Evolutionary conservation across 495 filamentous ascomycete species (phyloP).

Genomic region (Aspergillus campestris): DNA sequence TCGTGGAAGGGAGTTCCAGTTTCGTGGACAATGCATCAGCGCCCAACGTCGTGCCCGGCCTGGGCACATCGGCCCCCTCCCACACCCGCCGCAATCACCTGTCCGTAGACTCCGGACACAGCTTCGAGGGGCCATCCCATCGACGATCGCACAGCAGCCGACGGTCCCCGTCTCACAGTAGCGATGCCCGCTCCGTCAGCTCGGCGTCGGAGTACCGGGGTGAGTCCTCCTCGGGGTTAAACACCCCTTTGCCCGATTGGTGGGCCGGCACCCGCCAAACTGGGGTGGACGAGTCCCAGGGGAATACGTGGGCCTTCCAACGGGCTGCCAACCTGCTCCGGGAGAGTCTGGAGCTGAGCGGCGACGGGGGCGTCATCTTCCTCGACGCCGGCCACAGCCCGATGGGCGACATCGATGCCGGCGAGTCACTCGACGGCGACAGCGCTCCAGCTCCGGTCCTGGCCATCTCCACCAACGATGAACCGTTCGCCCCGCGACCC

Average conservation of each 20-base stretch:
- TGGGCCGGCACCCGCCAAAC: conserved; percentile 26
- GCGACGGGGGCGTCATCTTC: conserved; percentile 47
- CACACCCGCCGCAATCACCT: conserved; percentile 20
- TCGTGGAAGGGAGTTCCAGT: conserved; percentile 49
- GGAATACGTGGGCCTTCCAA: conserved; percentile 40
- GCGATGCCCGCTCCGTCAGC: conserved; percentile 22
- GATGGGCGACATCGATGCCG: conserved; percentile 22
- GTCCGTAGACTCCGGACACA: conserved; percentile 23
- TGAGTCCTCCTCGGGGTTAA: conserved; percentile 16
- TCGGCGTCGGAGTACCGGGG: conserved; percentile 22
- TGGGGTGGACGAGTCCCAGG: conserved; percentile 30
- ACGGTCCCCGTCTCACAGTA: conserved; percentile 13
- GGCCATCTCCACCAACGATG: conserved; percentile 30
- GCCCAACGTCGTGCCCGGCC: conserved; percentile 13
- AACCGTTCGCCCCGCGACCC: conserved; percentile 30
- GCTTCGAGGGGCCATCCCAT: conserved; percentile 16
- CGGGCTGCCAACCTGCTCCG: conserved; percentile 50
- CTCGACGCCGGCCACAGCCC: conserved; percentile 34
- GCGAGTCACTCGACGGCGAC: conserved; percentile 23
- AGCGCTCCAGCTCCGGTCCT: conserved; percentile 27
- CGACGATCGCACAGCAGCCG: conserved; percentile 5
- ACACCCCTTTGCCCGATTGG: conserved; percentile 33
- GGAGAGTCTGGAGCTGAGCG: conserved; percentile 44
- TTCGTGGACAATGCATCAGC: conserved; percentile 30
- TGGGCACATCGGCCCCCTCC: conserved; percentile 19